Conservation (phyloP, 2,329 filamentous ascomycete genomes). For the Aspergillus versicolor region DNA sequence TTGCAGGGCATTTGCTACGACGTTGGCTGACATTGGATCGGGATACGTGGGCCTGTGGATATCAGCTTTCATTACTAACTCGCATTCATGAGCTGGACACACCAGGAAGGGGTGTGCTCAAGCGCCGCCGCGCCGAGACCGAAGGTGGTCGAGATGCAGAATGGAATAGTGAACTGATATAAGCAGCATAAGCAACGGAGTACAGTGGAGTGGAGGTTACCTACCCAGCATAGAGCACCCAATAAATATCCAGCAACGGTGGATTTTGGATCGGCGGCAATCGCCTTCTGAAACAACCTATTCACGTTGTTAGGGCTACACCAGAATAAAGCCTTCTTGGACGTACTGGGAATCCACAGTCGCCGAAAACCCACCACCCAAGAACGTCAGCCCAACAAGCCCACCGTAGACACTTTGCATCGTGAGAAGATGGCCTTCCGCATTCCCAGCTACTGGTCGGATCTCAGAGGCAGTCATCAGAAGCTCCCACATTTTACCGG, state of each 20-base stretch:
- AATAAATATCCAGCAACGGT: conserved; percentile 23
- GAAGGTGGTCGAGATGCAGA: conserved; percentile 24
- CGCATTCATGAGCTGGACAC: rapidly evolving
- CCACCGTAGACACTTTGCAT: conserved; percentile 21
- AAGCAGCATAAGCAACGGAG: no score
- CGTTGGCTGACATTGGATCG: conserved; percentile 19
- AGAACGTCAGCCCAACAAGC: conserved; percentile 16
- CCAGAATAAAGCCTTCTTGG: no score
- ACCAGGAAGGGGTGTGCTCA: conserved; percentile 12
- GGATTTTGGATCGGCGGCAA: conserved; percentile 22
- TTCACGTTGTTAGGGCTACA: no score
- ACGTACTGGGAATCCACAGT: not conserved
- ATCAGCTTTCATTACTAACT: no score
- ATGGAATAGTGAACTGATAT: conserved; percentile 23
- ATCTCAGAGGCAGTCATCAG: conserved; percentile 19
- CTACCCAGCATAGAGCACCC: conserved; percentile 20
- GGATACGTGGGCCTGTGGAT: conserved; percentile 5
- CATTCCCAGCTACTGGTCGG: conserved; percentile 23
- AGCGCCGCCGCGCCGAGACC: conserved; percentile 26
- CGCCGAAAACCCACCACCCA: conserved; percentile 1
- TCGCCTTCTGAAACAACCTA: conserved; percentile 25
- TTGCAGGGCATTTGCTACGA: conserved; percentile 21
- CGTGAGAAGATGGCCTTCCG: conserved; percentile 24
- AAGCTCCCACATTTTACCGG: conserved; percentile 25
- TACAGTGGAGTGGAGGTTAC: no score